Base-by-base conservation (phyloP, 2,329 filamentous ascomycete species). In the Fusarium bulbicola region DNA sequence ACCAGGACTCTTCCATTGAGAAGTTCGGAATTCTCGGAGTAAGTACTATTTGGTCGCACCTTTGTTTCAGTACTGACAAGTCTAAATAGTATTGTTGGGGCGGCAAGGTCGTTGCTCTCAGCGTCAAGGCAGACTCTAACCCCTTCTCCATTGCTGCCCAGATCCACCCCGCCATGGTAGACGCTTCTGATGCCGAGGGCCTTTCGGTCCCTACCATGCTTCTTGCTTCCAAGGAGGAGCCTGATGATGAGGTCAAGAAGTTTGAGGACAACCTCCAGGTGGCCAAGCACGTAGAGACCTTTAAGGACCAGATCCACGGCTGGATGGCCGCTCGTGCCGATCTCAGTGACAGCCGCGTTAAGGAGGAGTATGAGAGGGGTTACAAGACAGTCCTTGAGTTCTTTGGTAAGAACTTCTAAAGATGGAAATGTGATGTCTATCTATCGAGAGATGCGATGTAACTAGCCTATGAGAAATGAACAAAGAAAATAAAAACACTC, bases 291-390 rank as follows among this genome's bases (percentile, higher is more conserved):
- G 87, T 92, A 59, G 91, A 93, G 84, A 90, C 80, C n/a, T 93
- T 92, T 77, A 76, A 77, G 30, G 90, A 90, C 76, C 91, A 92
- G 85, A 86, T 91, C 78, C 92, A 93, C 81, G 92, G 92, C 49
- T 93, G 91, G 91, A 93, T 93, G 92, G 90, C 89, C 3, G 91
- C 92, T 3, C 87, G 91, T 32, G 85, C 87, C 1, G 83, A 92
- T 76, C 82, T 93, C 36, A 83, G 85, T 39, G 83, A 91, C 52
- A 82, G 85, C 54, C 86, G 85, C 46, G 87, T 90, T 77, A 88
- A 87, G 80, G 86, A 87, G 73, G 91, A 91, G 82, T 91, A 91
- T 70, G 84, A 85, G 52, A 86, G 91, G 52, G 90, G 89, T 7
- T 92, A 90, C 81, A 85, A 88, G 83, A 87, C 85, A 21, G 83